Evolutionary conservation across 108 stramenopile species (phyloP).

Genomic region (Cyclotella choctawhatcheeana): DNA sequence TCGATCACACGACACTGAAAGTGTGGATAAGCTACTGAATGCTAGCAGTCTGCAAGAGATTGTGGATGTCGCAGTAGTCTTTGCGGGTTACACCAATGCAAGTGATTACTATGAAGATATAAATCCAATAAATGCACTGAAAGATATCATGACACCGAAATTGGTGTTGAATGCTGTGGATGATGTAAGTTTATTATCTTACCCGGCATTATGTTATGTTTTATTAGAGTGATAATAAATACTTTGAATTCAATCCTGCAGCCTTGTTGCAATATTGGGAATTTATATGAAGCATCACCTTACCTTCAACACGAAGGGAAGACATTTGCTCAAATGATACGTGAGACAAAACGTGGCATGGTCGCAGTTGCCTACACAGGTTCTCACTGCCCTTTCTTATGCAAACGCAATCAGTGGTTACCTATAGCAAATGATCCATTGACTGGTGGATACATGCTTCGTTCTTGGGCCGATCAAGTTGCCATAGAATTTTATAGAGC

Average conservation of each 20-base stretch:
- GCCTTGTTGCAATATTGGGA: constrained; percentile 55
- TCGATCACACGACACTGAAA: constrained; percentile 26
- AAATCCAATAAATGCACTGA: constrained; percentile 57
- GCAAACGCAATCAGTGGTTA: constrained; percentile 26
- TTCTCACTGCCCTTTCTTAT: constrained; percentile 58
- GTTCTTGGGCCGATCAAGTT: constrained; percentile 56
- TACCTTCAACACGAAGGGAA: constrained; percentile 45
- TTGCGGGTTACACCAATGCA: constrained; percentile 56
- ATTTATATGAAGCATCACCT: constrained; percentile 52
- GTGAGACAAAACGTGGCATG: constrained; percentile 37
- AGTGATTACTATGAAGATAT: constrained; percentile 43
- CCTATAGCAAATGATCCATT: constrained; percentile 47
- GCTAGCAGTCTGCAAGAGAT: constrained; percentile 52
- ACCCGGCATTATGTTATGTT: too few relatives aligned
- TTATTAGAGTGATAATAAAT: too few relatives aligned
- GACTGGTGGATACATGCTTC: constrained; percentile 54
- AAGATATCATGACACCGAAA: constrained; percentile 51
- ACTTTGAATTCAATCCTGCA: too few relatives aligned
- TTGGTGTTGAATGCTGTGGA: constrained; percentile 57
- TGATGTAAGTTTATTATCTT: constrained; percentile 24
- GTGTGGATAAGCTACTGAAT: constrained; percentile 38
- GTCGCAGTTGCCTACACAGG: constrained; percentile 58
- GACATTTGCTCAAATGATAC: constrained; percentile 48
- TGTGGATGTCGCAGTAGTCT: constrained; percentile 43
- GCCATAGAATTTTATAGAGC: constrained; percentile 53